Conservation (phyloP, 257 asterid genomes). For the Paulownia fortunei region DNA sequence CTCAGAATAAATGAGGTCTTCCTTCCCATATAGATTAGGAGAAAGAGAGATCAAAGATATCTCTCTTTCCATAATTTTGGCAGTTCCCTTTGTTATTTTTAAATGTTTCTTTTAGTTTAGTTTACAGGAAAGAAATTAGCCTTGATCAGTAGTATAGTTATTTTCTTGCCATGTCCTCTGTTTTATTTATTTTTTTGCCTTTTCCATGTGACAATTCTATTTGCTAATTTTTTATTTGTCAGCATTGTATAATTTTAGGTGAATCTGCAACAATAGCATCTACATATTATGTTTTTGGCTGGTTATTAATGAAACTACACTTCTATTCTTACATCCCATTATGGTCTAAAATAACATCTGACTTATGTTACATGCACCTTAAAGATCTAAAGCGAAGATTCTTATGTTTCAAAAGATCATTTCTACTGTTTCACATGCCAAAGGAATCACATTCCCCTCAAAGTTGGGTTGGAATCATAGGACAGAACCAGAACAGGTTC, state of each 20-base stretch:
- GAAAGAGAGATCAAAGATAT: slow-evolving; percentile 22
- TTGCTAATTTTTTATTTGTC: not conserved
- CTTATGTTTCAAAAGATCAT: not conserved
- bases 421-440: not conserved
- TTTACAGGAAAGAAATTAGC: slow-evolving; percentile 10
- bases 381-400: not conserved
- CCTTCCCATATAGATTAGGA: not conserved
- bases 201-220: not conserved
- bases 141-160: not conserved
- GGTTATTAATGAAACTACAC: too few relatives aligned
- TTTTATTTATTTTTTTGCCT: too few relatives aligned
- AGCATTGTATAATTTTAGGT: not conserved
- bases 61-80: slow-evolving; percentile 34
- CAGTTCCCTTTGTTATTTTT: not conserved
- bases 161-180: not conserved
- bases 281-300: too few relatives aligned
- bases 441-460: not conserved
- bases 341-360: too few relatives aligned
- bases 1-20: slow-evolving; percentile 46
- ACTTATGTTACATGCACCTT: too few relatives aligned
- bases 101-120: not conserved
- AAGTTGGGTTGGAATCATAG: not conserved
- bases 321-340: too few relatives aligned
- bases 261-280: too few relatives aligned
- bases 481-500: not conserved